Percentiles rank a stretch among this genome's conserved stretches.
Evolutionary conservation across 306 rosid species (phyloP).

Genomic region (Cucumis melo): DNA sequence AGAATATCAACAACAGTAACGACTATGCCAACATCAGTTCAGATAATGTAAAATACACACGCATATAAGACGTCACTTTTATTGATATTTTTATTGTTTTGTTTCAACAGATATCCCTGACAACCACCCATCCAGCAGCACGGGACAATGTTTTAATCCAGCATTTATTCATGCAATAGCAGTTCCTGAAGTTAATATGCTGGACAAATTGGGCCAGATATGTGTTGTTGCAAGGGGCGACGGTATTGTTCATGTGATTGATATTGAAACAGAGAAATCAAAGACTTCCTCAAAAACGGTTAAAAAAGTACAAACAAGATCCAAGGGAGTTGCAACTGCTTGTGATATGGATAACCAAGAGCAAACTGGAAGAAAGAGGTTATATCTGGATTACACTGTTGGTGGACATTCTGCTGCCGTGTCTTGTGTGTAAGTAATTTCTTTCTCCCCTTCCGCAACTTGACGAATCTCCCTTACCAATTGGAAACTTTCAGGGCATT

Average conservation of each 20-base stretch:
- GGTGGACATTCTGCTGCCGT: conserved; percentile 82
- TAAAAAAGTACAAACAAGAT: conserved; percentile 47
- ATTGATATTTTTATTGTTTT: neutral
- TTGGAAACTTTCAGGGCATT: conserved; percentile 44
- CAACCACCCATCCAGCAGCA: conserved; percentile 15
- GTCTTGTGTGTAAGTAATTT: conserved; percentile 59
- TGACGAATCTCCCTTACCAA: conserved; percentile 15
- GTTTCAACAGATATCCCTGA: conserved; percentile 40
- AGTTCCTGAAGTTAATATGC: conserved; percentile 73
- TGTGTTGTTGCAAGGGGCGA: conserved; percentile 87
- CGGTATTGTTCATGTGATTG: conserved; percentile 54
- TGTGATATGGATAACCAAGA: conserved; percentile 6
- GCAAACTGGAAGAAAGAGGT: conserved; percentile 33
- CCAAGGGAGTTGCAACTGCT: conserved; percentile 24
- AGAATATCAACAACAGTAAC: neutral
- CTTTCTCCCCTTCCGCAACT: neutral
- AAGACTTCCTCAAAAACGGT: conserved; percentile 35
- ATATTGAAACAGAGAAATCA: conserved; percentile 50
- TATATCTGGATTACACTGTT: conserved; percentile 62
- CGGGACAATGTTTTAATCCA: conserved; percentile 72
- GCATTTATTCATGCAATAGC: conserved; percentile 76
- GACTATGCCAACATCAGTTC: neutral
- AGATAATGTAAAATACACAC: neutral
- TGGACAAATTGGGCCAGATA: conserved; percentile 47
- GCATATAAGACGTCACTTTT: neutral